Evolutionary conservation across 345 rosid genomes (phyloP).

Genomic region (Carallia brachiata): DNA sequence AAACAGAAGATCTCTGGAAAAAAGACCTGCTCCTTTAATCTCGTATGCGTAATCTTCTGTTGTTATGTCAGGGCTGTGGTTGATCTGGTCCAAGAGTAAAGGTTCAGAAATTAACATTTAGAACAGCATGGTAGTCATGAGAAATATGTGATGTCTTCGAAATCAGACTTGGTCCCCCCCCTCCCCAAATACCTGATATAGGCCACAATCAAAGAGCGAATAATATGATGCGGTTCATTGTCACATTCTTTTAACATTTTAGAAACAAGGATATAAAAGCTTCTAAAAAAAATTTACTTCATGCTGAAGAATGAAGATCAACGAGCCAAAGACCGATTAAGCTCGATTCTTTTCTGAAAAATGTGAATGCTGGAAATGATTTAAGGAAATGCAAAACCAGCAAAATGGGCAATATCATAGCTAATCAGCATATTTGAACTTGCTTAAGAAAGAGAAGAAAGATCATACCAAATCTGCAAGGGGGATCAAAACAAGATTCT

Average conservation of each 20-base stretch:
- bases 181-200: too few species aligned
- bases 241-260: neutral
- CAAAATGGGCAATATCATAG: neutral
- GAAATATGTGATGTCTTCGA: neutral
- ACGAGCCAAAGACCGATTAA: neutral
- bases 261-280: neutral
- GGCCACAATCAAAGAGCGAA: too few species aligned
- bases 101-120: slow-evolving; percentile 13
- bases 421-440: neutral
- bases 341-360: neutral
- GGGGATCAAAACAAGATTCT: slow-evolving; percentile 82
- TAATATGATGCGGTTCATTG: too few species aligned
- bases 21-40: slow-evolving; percentile 92
- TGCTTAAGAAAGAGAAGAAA: slow-evolving; percentile 11
- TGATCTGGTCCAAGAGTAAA: slow-evolving; percentile 52
- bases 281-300: neutral
- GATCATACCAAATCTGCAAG: slow-evolving; percentile 80
- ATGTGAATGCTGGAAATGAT: neutral
- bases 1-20: slow-evolving; percentile 83
- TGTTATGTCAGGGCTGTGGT: slow-evolving; percentile 68
- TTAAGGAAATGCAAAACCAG: slow-evolving; percentile 7
- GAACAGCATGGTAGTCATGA: neutral
- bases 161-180: neutral
- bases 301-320: neutral
- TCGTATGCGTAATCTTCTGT: slow-evolving; percentile 82